Evolutionary conservation across 176 grass and related monocot genomes (phyloP).

Genomic region (Thalia dealbata): DNA sequence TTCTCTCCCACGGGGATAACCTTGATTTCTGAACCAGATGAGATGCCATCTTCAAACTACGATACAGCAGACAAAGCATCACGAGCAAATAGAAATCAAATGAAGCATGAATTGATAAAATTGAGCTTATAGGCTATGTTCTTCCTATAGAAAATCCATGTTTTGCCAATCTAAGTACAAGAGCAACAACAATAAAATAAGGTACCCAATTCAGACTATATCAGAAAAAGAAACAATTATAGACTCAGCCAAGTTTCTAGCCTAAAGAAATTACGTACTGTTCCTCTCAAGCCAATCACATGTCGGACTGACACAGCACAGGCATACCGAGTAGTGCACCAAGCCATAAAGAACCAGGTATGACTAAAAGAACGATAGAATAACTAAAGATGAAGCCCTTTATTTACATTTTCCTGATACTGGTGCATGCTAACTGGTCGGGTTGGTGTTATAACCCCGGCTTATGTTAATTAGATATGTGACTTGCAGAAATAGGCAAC

Average conservation of each 20-base stretch:
- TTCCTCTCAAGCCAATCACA: too few species aligned
- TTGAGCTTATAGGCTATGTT: background rate
- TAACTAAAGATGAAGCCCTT: too few species aligned
- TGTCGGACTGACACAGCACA: too few species aligned
- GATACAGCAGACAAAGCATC: constrained; percentile 18
- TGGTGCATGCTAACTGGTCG: too few species aligned
- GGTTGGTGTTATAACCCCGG: too few species aligned
- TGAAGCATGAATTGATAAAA: background rate
- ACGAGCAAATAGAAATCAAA: background rate
- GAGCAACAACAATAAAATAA: background rate
- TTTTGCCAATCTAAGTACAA: background rate
- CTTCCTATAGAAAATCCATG: background rate
- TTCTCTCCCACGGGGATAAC: constrained; percentile 39
- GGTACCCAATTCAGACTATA: constrained; percentile 14
- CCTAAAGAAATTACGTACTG: too few species aligned
- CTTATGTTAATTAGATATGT: background rate
- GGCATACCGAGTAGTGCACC: too few species aligned
- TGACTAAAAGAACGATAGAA: too few species aligned
- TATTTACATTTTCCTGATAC: too few species aligned
- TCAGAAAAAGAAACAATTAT: background rate
- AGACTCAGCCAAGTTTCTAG: background rate
- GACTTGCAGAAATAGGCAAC: background rate
- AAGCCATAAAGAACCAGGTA: too few species aligned
- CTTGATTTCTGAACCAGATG: constrained; percentile 60
- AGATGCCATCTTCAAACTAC: constrained; percentile 57